Evolutionary conservation across 2,329 filamentous ascomycete genomes (phyloP), one percentile per base, ranked within the genome.

Genomic region (Diaporthe caulivora): DNA sequence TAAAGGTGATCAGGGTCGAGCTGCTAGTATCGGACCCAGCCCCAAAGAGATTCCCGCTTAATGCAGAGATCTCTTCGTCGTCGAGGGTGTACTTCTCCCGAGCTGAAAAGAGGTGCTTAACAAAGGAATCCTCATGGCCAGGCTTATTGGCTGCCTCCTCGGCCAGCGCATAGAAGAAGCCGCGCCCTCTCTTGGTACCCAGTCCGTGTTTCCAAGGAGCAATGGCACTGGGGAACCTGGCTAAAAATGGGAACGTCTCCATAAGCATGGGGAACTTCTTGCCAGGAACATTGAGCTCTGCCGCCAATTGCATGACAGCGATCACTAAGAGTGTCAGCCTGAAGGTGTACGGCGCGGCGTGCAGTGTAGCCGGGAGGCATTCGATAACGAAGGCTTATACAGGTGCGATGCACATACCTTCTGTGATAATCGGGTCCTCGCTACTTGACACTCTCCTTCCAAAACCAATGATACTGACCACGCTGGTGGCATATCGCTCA

Each of bases 251-350:
- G 71, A 89, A 89, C 0, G 87, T 89, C 78, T 90, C 88, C 82
- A 90, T 84, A 37, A 91, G 79, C 87, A 87, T 89, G 31, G 87
- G 89, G 76, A 88, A 90, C 0, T 80, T 85, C 78, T 88, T 88
- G 11, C 86, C 86, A 0, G 87, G 84, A 60, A 88, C 86, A 76
- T 87, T 88, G 29, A 91, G 80, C 71, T 89, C 88, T 2, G 88
- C 89, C 0, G 89, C 88, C 70, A 88, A 83, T 72, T 91, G 87
- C 85, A 91, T 87, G 42, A 88, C 81, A 0, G 87, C 86, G 72
- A 91, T 87, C n/a, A 88, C 89, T 70, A 24, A 17, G 5, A 26
- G 7, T 49, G 40, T 70, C 40, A 70, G 67, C 53, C 37, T 29
- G 11, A 15, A 31, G 60, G 40, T 24, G 11, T 40, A 13, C 26